Base-by-base conservation (phyloP, 2,329 filamentous ascomycete species). In the Coniochaeta sp. region DNA sequence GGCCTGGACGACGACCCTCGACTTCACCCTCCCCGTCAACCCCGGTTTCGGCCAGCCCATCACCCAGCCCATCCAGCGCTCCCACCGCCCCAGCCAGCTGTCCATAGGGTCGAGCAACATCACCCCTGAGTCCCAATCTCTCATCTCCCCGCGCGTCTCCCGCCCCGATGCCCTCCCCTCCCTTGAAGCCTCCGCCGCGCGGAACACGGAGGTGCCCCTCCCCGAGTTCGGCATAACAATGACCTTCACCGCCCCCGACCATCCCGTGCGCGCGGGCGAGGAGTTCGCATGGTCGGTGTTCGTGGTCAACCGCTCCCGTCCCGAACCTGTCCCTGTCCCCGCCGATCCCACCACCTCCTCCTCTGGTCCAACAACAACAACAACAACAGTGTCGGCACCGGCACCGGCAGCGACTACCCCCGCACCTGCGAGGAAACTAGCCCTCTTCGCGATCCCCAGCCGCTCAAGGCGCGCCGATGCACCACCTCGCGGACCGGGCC, bases 271-370 rank as follows among this genome's bases (percentile, higher is more conserved):
- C 52, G 77, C 83, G 0, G 86, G 86, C 32, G 76, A 87, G 45
- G 73, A 83, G 48, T 91, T 94, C 64, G 72, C 74, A 35, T 89
- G 89, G 84, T 79, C 78, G 28, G 77, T 91, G 14, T 87, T 89
- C 61, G 83, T 91, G 32, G 85, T 89, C 57, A 94, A 92, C 65
- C 81, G 85, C 48, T 82, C 79, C 46, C 70, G 53, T 72, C 35
- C 76, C 71, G 26, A 68, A 61, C 52, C 68, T 53, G 38, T 58
- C 55, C 47, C 30, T 48, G 18, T 51, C 12, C 31, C 50, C 7
- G 20, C 51, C n/a, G 7, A 56, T 2, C 22, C 53, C 8, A 28
- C 53, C 3, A 22, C 45, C 38, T 58, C 68, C 8, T 68, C 76
- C 20, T 74, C 35, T 10, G 42, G 27, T 12, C 27, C 12, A 7